Conservation (phyloP, 2,329 filamentous ascomycete genomes). For the Trichoderma arundinaceum region DNA sequence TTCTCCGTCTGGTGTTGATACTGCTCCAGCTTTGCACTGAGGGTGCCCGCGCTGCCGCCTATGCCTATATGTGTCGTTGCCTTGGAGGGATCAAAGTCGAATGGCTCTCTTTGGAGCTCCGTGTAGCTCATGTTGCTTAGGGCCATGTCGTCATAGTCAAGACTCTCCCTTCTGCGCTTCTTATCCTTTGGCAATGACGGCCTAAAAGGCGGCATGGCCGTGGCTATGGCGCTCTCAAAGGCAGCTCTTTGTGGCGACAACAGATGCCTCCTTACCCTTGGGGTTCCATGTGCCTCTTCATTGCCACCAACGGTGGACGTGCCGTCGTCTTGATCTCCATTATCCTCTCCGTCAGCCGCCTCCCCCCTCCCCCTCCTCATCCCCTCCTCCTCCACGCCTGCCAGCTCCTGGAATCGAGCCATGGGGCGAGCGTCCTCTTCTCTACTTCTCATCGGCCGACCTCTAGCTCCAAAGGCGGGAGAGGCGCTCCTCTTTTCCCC, state of each 20-base stretch:
- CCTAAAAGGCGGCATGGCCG: constrained; percentile 32
- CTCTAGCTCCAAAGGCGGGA: constrained; percentile 36
- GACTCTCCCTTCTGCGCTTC: constrained; percentile 52
- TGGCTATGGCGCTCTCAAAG: constrained; percentile 38
- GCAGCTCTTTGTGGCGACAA: constrained; percentile 34
- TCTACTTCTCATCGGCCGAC: constrained; percentile 35
- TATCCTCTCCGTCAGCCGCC: background rate
- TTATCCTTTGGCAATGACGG: constrained; percentile 37
- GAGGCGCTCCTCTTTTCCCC: constrained; percentile 36
- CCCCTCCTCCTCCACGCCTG: constrained; percentile 30
- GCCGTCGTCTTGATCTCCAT: constrained; percentile 34
- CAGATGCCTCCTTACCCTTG: constrained; percentile 37
- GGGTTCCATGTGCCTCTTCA: constrained; percentile 37
- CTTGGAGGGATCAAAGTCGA: constrained; percentile 62
- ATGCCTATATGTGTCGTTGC: constrained; percentile 47
- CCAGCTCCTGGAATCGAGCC: constrained; percentile 33
- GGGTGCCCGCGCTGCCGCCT: constrained; percentile 47
- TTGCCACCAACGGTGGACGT: constrained; percentile 34
- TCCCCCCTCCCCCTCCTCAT: background rate
- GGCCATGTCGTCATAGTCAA: constrained; percentile 63
- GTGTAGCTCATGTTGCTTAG: constrained; percentile 61
- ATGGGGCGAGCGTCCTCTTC: constrained; percentile 35
- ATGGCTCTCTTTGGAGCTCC: constrained; percentile 57
- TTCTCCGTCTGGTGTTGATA: constrained; percentile 53
- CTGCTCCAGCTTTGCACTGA: constrained; percentile 57